Percentiles rank a stretch among this genome's conserved stretches.
Evolutionary conservation across 257 asterid genomes (phyloP).

Genomic region (Handroanthus guayacan): DNA sequence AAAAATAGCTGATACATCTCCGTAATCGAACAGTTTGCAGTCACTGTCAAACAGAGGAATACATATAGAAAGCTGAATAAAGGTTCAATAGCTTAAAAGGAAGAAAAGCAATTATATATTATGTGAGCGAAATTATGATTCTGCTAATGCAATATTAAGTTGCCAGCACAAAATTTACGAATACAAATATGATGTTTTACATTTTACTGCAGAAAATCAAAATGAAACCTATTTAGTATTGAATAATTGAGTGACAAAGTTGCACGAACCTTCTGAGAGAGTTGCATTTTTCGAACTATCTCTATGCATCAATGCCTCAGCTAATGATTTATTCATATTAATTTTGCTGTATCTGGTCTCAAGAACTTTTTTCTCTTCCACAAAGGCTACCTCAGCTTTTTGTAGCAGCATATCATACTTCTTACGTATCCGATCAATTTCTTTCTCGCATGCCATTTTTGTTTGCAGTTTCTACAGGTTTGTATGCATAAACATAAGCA

Average conservation of each 20-base stretch:
- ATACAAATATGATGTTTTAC: not conserved
- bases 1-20: constrained; percentile 29
- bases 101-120: not conserved
- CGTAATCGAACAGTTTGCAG: constrained; percentile 29
- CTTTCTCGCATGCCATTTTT: constrained; percentile 46
- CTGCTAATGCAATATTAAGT: too few relatives aligned
- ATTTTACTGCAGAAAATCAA: not conserved
- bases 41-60: constrained; percentile 31
- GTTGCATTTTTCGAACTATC: constrained; percentile 27
- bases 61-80: not conserved
- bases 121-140: too few relatives aligned
- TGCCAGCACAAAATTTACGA: too few relatives aligned
- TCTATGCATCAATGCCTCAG: constrained; percentile 46
- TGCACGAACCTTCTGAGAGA: constrained; percentile 40
- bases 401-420: constrained; percentile 41
- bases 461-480: constrained; percentile 51
- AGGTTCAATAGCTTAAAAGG: too few relatives aligned
- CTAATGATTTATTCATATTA: constrained; percentile 44
- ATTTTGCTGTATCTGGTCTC: constrained; percentile 38
- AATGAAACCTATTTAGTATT: not conserved
- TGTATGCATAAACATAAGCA: not conserved
- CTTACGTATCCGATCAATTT: constrained; percentile 43
- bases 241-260: not conserved
- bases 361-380: constrained; percentile 28
- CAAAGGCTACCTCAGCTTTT: constrained; percentile 33